Percentiles rank a stretch among this genome's conserved stretches.
phyloP scores from a whole-genome alignment of 2,329 filamentous ascomycete genomes.

The Cladosporium sp. region DNA sequence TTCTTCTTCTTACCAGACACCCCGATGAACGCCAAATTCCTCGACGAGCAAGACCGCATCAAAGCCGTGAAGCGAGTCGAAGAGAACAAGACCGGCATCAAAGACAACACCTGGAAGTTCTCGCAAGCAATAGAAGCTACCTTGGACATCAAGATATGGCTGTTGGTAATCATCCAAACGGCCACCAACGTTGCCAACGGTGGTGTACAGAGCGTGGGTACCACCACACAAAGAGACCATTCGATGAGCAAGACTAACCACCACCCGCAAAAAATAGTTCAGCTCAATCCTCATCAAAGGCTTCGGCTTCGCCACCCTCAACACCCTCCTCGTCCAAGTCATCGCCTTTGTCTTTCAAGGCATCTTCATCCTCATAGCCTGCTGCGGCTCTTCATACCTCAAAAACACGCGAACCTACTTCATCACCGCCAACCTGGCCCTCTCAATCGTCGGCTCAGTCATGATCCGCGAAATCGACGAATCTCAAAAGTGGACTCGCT shows the following conservation, averaged over 20 bases:
- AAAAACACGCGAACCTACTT: background rate
- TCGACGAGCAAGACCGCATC: conserved; percentile 50
- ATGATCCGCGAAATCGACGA: conserved; percentile 6
- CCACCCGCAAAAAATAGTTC: background rate
- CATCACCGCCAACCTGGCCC: background rate
- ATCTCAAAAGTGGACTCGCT: background rate
- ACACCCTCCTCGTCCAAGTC: background rate
- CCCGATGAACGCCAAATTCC: conserved; percentile 47
- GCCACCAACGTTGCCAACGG: conserved; percentile 12
- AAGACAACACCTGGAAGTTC: background rate
- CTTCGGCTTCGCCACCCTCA: background rate
- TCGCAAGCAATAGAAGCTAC: conserved; percentile 2
- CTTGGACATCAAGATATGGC: background rate
- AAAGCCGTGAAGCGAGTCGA: background rate
- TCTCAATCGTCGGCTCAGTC: background rate
- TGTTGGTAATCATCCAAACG: conserved; percentile 20
- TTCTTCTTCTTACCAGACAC: conserved; percentile 53
- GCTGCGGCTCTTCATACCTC: background rate
- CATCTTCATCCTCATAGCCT: background rate
- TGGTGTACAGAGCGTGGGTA: background rate
- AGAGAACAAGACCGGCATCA: background rate
- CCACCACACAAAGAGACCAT: background rate
- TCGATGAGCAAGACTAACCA: background rate
- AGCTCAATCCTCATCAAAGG: background rate
- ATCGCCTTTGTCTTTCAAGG: background rate